Conservation (phyloP, 345 rosid genomes). For the Syzygium jambos region DNA sequence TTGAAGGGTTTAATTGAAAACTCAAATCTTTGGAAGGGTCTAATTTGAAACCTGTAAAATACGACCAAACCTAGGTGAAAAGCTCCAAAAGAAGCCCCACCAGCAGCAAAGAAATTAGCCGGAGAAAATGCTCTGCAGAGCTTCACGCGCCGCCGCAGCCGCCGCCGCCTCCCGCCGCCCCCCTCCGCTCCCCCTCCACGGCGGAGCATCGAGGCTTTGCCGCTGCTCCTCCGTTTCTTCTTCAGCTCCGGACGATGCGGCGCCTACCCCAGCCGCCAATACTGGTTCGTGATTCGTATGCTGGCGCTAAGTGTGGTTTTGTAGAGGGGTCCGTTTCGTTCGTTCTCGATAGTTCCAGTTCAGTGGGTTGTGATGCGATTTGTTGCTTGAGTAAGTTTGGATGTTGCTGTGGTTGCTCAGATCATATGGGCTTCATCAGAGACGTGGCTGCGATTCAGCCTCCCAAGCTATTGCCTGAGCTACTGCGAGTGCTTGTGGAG, state of each 20-base stretch:
- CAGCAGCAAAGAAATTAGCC: conserved; percentile 6
- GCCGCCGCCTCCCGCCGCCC: not conserved
- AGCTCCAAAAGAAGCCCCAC: not conserved
- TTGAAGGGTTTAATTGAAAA: not conserved
- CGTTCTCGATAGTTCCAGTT: not conserved
- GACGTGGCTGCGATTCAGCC: conserved; percentile 57
- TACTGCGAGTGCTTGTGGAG: conserved; percentile 40
- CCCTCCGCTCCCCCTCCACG: conserved; percentile 7
- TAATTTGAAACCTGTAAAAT: rapidly evolving
- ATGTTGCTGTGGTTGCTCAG: conserved; percentile 16
- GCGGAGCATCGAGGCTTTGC: conserved; percentile 25
- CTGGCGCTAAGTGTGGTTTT: not conserved
- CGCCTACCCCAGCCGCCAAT: not conserved
- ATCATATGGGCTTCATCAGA: conserved; percentile 46
- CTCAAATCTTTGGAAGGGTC: not conserved
- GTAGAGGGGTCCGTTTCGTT: not conserved
- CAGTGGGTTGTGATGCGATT: not conserved
- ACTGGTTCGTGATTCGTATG: not conserved
- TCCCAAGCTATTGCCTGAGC: conserved; percentile 52
- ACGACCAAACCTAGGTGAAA: not conserved
- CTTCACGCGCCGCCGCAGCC: conserved; percentile 23
- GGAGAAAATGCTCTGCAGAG: conserved; percentile 24
- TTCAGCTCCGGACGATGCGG: not conserved
- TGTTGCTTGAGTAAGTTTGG: not conserved
- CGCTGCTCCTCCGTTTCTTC: conserved; percentile 19